phyloP scores from a whole-genome alignment of 441 rosid genomes.

The Erysimum cheiri region DNA sequence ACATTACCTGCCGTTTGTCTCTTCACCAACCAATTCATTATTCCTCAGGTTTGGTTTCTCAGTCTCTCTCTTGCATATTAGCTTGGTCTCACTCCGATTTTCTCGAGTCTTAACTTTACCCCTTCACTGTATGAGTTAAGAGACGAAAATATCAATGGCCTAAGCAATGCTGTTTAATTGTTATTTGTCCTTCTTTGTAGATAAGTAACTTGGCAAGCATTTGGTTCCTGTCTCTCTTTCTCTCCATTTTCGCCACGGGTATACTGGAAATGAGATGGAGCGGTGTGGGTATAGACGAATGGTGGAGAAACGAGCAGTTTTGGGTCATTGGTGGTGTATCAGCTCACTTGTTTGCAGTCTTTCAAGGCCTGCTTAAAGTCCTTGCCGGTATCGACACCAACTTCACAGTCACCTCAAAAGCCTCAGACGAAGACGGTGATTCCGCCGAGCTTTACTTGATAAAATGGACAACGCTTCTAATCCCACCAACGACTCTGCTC shows the following conservation, averaged over 20 bases:
- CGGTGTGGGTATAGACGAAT: conserved; percentile 96
- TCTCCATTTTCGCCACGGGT: conserved; percentile 94
- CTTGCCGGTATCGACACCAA: conserved; percentile 94
- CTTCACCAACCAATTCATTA: conserved; percentile 90
- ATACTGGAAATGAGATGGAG: conserved; percentile 98
- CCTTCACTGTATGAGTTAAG: not conserved
- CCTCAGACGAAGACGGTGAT: conserved; percentile 89
- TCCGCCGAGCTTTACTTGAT: conserved; percentile 86
- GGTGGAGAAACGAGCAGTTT: conserved; percentile 99
- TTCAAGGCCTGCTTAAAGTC: conserved; percentile 95
- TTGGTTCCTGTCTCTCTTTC: conserved; percentile 97
- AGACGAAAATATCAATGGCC: not conserved
- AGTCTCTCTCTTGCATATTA: not conserved
- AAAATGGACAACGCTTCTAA: conserved; percentile 97
- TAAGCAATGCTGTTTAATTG: not conserved
- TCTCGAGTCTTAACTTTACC: not conserved
- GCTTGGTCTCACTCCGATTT: not conserved
- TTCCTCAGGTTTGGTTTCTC: conserved; percentile 77
- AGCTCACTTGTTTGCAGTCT: conserved; percentile 87
- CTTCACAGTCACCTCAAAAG: conserved; percentile 96
- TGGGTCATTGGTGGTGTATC: conserved; percentile 99
- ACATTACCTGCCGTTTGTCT: conserved; percentile 96
- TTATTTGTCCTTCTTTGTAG: conserved; percentile 51
- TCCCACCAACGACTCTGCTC: conserved; percentile 93
- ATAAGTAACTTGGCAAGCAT: conserved; percentile 94